Conservation (phyloP, 2,329 filamentous ascomycete species). For the Colletotrichum magnum region DNA sequence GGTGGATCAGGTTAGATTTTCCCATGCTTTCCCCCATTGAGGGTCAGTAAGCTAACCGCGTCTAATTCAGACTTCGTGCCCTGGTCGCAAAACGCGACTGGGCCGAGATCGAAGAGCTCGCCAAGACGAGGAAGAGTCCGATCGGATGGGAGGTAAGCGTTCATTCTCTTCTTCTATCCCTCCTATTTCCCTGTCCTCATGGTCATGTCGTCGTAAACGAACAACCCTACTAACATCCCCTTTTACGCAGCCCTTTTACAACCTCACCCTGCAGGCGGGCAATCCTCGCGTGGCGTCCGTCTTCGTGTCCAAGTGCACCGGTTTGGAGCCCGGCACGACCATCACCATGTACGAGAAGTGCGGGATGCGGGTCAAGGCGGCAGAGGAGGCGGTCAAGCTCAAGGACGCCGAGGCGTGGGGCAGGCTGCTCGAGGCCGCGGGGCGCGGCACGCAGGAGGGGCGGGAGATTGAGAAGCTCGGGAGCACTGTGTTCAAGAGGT, state of each 20-base stretch:
- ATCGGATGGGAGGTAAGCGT: constrained; percentile 93
- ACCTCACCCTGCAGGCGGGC: constrained; percentile 87
- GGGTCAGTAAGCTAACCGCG: not conserved
- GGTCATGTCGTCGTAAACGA: not conserved
- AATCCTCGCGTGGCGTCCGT: constrained; percentile 87
- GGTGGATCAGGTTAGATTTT: constrained; percentile 78
- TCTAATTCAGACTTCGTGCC: constrained; percentile 76
- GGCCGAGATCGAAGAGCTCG: constrained; percentile 90
- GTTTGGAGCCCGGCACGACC: constrained; percentile 75
- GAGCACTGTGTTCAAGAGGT: constrained; percentile 69
- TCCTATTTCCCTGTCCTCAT: too few relatives aligned
- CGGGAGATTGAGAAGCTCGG: constrained; percentile 87
- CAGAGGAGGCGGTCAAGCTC: constrained; percentile 88
- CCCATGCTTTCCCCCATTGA: not conserved
- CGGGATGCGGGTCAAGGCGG: constrained; percentile 88
- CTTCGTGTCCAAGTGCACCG: constrained; percentile 91
- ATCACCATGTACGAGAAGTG: constrained; percentile 98
- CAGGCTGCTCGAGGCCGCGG: constrained; percentile 80
- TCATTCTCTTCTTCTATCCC: not conserved
- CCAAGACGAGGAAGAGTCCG: constrained; percentile 84
- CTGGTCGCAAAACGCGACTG: constrained; percentile 92
- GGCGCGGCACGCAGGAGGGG: constrained; percentile 74
- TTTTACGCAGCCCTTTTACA: constrained; percentile 85
- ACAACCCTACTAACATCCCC: not conserved
- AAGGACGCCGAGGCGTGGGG: constrained; percentile 85